Evolutionary conservation across 495 filamentous ascomycete genomes (phyloP).

Genomic region (Podospora anserina): DNA sequence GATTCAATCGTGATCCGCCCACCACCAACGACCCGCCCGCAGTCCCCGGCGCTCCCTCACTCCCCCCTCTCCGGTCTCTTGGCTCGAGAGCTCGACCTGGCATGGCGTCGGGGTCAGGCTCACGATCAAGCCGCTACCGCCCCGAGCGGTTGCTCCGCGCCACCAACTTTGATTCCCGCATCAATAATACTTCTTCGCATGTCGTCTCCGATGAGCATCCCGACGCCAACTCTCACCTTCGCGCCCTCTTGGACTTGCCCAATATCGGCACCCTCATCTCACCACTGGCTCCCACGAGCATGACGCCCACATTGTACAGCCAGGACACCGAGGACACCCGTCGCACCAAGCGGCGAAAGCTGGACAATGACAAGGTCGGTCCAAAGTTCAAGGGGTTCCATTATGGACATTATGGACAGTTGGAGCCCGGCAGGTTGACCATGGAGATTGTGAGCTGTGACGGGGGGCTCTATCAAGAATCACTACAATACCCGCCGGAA

Average conservation of each 20-base stretch:
- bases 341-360: constrained; percentile 68
- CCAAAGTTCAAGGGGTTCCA: constrained; percentile 58
- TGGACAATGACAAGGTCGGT: constrained; percentile 59
- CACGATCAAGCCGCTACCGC: constrained; percentile 33
- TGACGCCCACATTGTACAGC: constrained; percentile 30
- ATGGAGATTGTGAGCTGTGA: constrained; percentile 91
- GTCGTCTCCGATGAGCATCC: constrained; percentile 17
- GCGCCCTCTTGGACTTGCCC: constrained; percentile 46
- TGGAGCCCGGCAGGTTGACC: constrained; percentile 69
- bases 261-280: constrained; percentile 36
- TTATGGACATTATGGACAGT: constrained; percentile 80
- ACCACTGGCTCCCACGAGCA: constrained; percentile 33
- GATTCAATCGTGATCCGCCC: constrained; percentile 38
- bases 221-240: constrained; percentile 44
- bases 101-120: constrained; percentile 26
- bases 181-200: background rate
- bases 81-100: constrained; percentile 29
- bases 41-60: constrained; percentile 25
- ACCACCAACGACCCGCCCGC: constrained; percentile 27
- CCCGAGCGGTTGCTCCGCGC: constrained; percentile 30
- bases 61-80: constrained; percentile 43
- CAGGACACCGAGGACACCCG: constrained; percentile 47
- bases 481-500: constrained; percentile 63
- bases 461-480: constrained; percentile 69
- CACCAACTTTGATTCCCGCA: background rate